A percentile compares a stretch with the other conserved stretches of the same genome.
Conservation (phyloP, 2,329 filamentous ascomycete genomes). For the Aspergillus carbonarius region DNA sequence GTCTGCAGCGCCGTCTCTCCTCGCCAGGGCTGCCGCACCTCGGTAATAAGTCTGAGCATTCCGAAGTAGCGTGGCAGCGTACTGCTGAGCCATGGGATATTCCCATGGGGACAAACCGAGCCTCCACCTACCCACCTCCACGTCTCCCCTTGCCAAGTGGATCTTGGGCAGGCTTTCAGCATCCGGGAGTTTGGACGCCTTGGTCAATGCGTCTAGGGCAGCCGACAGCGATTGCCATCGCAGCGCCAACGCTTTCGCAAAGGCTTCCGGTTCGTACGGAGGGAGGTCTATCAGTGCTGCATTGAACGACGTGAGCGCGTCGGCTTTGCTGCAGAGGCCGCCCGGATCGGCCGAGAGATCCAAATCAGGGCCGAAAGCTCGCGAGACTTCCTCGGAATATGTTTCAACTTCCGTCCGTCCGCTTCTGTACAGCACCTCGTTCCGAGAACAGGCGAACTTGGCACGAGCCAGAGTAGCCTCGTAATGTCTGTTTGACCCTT, state of each 20-base stretch:
- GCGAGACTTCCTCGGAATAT: constrained; percentile 50
- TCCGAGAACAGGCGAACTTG: constrained; percentile 56
- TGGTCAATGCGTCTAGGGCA: constrained; percentile 52
- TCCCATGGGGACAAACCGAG: constrained; percentile 49
- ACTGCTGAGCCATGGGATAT: constrained; percentile 44
- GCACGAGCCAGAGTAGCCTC: constrained; percentile 57
- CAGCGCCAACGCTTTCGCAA: constrained; percentile 32
- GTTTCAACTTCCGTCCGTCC: constrained; percentile 51
- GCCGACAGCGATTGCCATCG: constrained; percentile 55
- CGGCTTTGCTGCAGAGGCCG: constrained; percentile 55
- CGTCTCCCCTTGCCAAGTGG: constrained; percentile 56
- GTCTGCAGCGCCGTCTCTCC: constrained; percentile 42
- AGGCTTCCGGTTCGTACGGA: constrained; percentile 27
- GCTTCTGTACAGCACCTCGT: constrained; percentile 57
- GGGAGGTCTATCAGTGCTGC: constrained; percentile 44
- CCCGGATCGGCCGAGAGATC: constrained; percentile 48
- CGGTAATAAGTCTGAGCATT: constrained; percentile 61
- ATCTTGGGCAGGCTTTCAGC: constrained; percentile 54
- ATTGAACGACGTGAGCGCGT: constrained; percentile 56
- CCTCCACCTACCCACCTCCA: constrained; percentile 55
- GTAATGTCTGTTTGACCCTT: constrained; percentile 45
- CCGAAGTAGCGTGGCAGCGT: constrained; percentile 49
- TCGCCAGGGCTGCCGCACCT: constrained; percentile 48
- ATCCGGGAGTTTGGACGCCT: constrained; percentile 52
- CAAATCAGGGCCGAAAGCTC: constrained; percentile 42